Conservation (phyloP, 2,329 filamentous ascomycete species). For the Hansfordia pulvinata region DNA sequence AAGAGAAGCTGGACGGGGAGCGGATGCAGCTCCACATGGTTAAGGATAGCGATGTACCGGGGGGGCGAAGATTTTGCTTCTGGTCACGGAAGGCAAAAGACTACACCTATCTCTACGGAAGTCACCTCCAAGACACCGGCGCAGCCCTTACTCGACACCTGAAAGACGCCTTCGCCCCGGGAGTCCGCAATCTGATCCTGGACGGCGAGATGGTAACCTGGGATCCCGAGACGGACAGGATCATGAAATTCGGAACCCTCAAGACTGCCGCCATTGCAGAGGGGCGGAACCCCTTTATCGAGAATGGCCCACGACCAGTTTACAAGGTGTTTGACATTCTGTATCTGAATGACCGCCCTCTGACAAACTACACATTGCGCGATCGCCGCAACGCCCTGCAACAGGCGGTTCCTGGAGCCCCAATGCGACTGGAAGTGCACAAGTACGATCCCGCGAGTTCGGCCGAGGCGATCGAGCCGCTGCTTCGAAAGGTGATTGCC, state of each 20-base stretch:
- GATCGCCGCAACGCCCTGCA: constrained; percentile 68
- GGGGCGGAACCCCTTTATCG: constrained; percentile 56
- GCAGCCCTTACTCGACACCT: constrained; percentile 72
- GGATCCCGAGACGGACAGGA: constrained; percentile 75
- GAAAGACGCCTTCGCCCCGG: constrained; percentile 59
- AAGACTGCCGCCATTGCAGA: constrained; percentile 81
- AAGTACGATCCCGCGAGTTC: constrained; percentile 51
- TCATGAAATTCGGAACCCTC: constrained; percentile 81
- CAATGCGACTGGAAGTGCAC: constrained; percentile 75
- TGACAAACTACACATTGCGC: constrained; percentile 72
- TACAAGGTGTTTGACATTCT: constrained; percentile 86
- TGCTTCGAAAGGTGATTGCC: constrained; percentile 70
- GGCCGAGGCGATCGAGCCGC: constrained; percentile 62
- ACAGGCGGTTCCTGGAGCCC: constrained; percentile 53
- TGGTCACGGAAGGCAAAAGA: constrained; percentile 96
- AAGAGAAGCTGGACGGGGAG: constrained; percentile 95
- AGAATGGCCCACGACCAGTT: constrained; percentile 56
- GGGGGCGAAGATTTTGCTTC: constrained; percentile 66
- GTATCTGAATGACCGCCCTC: constrained; percentile 65
- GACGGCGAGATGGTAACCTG: constrained; percentile 99
- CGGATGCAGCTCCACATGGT: constrained; percentile 93
- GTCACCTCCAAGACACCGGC: constrained; percentile 57
- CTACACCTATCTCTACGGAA: constrained; percentile 88
- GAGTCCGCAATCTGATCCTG: constrained; percentile 76
- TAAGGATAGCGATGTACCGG: constrained; percentile 51